Base-by-base conservation (phyloP, 495 filamentous ascomycete genomes). In the Aspergillus nidulans region DNA sequence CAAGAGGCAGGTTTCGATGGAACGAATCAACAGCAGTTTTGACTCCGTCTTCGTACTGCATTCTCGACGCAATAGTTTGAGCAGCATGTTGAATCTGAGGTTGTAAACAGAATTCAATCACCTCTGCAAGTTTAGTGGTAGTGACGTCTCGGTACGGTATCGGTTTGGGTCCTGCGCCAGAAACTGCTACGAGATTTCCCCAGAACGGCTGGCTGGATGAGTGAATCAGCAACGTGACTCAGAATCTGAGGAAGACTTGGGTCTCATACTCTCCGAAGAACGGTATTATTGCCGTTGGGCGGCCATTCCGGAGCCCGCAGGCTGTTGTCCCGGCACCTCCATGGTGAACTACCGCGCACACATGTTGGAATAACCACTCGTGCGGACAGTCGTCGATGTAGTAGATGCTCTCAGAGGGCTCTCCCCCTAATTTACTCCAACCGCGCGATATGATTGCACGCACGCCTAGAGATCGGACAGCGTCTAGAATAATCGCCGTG, bases 131-230 rank as follows among this genome's bases (percentile, higher is more conserved):
- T 23, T 76, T 81, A 30, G 89, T 80, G 1, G 74, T 76, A 3
- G 74, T 86, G 0, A 94, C 68, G 1, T 76, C 71, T 62, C 88
- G 89, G 68, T 90, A 86, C 0, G 86, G 87, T n/a, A 91, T 81
- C 1, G 88, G 84, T 24, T 77, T 68, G 1, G 87, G 81, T 1
- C 90, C 90, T 13, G 88, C 88, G 3, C 81, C 80, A 2, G 83
- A 77, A 19, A 73, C 74, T 0, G 78, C 78, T 3, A 92, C 77
- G 82, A 90, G 90, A 4, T 76, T 68, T 9, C 88, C 90, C 90
- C 90, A 95, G 67, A 94, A 94, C 15, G 82, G 78, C 69, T 95
- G 90, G 61, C 62, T 70, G 19, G 8, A 12, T 26, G 16, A 38
- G 4, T 20, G 10, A 1, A 24, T 42, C 36, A 55, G 25, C 19